Percentiles rank a stretch among this genome's conserved stretches.
phyloP scores from a whole-genome alignment of 257 asterid genomes.

The Solanum habrochaites region DNA sequence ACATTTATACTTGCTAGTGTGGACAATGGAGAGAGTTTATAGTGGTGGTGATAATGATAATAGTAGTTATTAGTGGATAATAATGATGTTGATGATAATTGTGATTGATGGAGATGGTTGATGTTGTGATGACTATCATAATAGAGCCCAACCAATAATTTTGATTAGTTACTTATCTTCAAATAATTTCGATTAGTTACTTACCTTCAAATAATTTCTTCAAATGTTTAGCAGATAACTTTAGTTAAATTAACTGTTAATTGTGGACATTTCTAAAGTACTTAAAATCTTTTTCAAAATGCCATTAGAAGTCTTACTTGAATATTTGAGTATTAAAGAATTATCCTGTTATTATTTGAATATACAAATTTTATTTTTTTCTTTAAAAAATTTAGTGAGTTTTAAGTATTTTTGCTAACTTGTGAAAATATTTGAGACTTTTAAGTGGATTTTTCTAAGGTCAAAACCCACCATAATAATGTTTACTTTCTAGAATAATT shows the following conservation, averaged over 20 bases:
- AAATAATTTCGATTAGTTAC: not conserved
- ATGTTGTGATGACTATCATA: too few species aligned
- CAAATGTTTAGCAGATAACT: not conserved
- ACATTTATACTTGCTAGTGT: too few species aligned
- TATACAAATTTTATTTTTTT: too few species aligned
- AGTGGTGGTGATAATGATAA: too few species aligned
- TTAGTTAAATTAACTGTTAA: not conserved
- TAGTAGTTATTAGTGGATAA: too few species aligned
- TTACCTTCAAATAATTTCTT: not conserved
- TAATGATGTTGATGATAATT: too few species aligned
- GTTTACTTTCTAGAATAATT: not conserved
- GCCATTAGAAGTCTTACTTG: not conserved
- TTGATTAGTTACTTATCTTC: not conserved
- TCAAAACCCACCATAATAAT: not conserved
- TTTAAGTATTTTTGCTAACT: too few species aligned
- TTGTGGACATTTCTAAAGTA: not conserved
- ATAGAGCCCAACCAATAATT: too few species aligned
- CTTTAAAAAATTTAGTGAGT: too few species aligned
- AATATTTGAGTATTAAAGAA: not conserved
- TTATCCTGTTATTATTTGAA: not conserved
- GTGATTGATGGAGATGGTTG: too few species aligned
- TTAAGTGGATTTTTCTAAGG: not conserved
- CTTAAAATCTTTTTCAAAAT: not conserved
- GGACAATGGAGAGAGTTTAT: too few species aligned
- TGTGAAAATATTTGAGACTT: not conserved